These are phyloP conservation scores for Bryum argenteum DNA, from an alignment of 225 moss, liverwort and hornwort species.

Conservation along the genomic window DNA sequence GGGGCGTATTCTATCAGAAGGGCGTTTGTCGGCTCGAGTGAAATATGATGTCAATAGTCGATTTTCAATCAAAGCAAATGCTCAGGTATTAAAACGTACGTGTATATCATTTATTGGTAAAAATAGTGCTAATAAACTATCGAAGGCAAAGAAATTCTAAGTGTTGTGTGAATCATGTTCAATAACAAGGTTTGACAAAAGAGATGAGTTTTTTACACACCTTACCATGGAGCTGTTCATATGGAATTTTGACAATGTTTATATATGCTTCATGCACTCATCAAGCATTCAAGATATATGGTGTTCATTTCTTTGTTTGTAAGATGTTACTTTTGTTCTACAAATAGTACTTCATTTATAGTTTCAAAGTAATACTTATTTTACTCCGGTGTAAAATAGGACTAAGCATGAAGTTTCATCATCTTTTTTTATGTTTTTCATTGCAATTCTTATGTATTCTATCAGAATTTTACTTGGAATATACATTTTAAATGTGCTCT, in stretches of 20 bases:
- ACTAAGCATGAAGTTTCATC: not conserved
- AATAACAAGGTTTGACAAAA: slow-evolving; percentile 31
- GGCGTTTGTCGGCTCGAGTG: slow-evolving; percentile 73
- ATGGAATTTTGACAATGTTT: slow-evolving; percentile 25
- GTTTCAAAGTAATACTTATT: not conserved
- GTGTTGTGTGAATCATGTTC: slow-evolving; percentile 27
- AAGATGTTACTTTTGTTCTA: slow-evolving; percentile 13
- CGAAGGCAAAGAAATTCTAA: slow-evolving; percentile 2
- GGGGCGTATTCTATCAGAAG: slow-evolving; percentile 79
- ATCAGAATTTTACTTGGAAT: too few species aligned
- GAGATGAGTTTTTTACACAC: slow-evolving; percentile 22
- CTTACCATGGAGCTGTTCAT: slow-evolving; percentile 20
- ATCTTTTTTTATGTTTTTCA: not conserved
- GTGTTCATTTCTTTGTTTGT: slow-evolving; percentile 18
- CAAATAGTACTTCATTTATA: not conserved
- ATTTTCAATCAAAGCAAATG: slow-evolving; percentile 85
- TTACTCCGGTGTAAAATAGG: not conserved
- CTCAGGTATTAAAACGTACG: slow-evolving; percentile 51
- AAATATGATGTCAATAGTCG: slow-evolving; percentile 77
- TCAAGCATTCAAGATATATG: slow-evolving; percentile 22
- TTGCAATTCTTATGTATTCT: too few species aligned
- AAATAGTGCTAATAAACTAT: not conserved
- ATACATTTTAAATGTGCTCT: not conserved
- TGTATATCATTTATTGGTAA: not conserved
- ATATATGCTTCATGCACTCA: slow-evolving; percentile 21